A percentile compares a stretch with the other conserved stretches of the same genome.
phyloP scores from a whole-genome alignment of 139 green algal genomes.

The Chlamydomonas schloesseri region DNA sequence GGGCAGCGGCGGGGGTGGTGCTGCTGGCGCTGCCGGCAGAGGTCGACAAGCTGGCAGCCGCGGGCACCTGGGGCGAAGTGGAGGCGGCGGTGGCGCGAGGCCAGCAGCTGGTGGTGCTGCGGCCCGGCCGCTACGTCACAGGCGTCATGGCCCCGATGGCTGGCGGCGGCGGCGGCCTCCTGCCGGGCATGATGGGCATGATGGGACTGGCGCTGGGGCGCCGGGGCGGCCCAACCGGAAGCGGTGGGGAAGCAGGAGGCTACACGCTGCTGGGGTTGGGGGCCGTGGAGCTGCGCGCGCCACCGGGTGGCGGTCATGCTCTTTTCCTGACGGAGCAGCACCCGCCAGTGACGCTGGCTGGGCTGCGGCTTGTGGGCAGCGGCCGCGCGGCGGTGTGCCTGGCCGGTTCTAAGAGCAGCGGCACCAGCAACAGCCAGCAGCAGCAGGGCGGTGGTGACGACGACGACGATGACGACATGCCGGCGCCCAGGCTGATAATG shows the following conservation, averaged over 20 bases:
- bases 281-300: not conserved
- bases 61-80: not conserved
- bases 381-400: slow-evolving; percentile 38
- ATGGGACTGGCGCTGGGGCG: too few relatives aligned
- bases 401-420: not conserved
- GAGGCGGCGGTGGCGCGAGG: not conserved
- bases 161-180: not conserved
- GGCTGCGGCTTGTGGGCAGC: slow-evolving; percentile 14
- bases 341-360: slow-evolving; percentile 7
- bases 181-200: too few relatives aligned
- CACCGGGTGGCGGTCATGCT: not conserved
- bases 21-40: slow-evolving; percentile 17
- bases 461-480: too few relatives aligned
- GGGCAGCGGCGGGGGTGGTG: not conserved
- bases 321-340: not conserved
- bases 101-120: slow-evolving; percentile 19
- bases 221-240: too few relatives aligned
- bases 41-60: not conserved
- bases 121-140: slow-evolving; percentile 30
- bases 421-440: too few relatives aligned
- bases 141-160: not conserved
- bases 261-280: slow-evolving; percentile 36
- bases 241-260: too few relatives aligned
- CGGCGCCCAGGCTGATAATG: not conserved
- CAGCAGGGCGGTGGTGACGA: too few relatives aligned